Evolutionary conservation across 108 stramenopile species (phyloP).

Genomic region (Nitzschia palea): DNA sequence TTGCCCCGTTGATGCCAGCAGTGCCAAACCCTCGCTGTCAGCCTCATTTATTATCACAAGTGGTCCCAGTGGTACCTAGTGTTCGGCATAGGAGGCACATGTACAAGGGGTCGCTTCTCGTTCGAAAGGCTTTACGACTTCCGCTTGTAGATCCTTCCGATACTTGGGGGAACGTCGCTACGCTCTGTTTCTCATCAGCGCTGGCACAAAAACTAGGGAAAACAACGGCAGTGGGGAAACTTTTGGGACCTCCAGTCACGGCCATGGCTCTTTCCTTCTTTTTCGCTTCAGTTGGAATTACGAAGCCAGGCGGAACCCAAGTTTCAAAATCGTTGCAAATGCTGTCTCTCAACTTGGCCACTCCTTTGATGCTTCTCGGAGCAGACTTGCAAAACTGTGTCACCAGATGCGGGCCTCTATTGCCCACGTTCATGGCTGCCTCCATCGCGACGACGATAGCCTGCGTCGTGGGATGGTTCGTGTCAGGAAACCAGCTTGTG

Average conservation of each 20-base stretch:
- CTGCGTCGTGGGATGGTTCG: conserved; percentile 49
- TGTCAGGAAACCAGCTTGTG: conserved; percentile 16
- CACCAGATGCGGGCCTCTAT: conserved; percentile 46
- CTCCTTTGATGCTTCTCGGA: conserved; percentile 75
- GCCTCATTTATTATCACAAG: no score
- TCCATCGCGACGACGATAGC: conserved; percentile 60
- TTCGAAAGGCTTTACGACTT: no score
- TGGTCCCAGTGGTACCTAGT: no score
- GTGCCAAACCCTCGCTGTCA: no score
- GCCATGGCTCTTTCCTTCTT: conserved; percentile 80
- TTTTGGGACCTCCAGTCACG: conserved; percentile 78
- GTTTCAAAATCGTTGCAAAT: conserved; percentile 48
- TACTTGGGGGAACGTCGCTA: conserved; percentile 73
- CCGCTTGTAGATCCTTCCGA: conserved; percentile 20
- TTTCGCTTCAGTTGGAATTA: conserved; percentile 62
- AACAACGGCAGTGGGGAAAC: conserved; percentile 51
- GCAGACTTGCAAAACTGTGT: conserved; percentile 51
- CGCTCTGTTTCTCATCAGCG: conserved; percentile 42
- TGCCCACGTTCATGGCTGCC: conserved; percentile 62
- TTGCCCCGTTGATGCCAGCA: no score
- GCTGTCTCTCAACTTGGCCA: conserved; percentile 57
- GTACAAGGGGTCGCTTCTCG: no score
- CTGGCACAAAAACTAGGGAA: conserved; percentile 58
- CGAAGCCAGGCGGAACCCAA: conserved; percentile 59
- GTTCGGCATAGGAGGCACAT: no score